Percentiles rank a stretch among this genome's conserved stretches.
Conservation (phyloP, 2,329 filamentous ascomycete species). For the Neofusicoccum kwambonambiense region DNA sequence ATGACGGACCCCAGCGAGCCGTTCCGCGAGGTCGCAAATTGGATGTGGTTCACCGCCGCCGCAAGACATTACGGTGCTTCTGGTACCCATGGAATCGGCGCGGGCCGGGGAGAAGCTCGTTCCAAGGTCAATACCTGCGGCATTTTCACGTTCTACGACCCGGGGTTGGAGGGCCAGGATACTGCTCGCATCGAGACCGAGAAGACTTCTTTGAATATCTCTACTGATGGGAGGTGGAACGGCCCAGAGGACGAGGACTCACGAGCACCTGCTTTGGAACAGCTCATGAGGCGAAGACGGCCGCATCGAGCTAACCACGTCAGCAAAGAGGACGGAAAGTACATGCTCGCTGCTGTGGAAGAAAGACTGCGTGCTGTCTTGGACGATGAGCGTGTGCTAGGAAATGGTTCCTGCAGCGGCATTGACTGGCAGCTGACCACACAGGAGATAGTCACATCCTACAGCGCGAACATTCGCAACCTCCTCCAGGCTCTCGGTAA, state of each 20-base stretch:
- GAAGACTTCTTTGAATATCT: constrained; percentile 42
- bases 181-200: constrained; percentile 36
- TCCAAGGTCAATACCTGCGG: constrained; percentile 44
- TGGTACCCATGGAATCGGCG: constrained; percentile 27
- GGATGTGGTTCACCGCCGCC: constrained; percentile 46
- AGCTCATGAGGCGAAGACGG: constrained; percentile 24
- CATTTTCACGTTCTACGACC: constrained; percentile 49
- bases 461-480: constrained; percentile 35
- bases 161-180: constrained; percentile 33
- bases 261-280: constrained; percentile 34
- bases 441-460: constrained; percentile 44
- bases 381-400: neutral
- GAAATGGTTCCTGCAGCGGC: constrained; percentile 26
- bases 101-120: constrained; percentile 44
- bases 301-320: constrained; percentile 24
- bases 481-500: constrained; percentile 26
- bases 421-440: constrained; percentile 47
- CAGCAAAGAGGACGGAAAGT: constrained; percentile 23
- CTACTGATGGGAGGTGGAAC: constrained; percentile 41
- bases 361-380: constrained; percentile 21
- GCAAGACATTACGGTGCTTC: constrained; percentile 40
- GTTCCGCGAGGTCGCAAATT: constrained; percentile 19
- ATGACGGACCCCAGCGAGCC: constrained; percentile 23
- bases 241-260: constrained; percentile 25
- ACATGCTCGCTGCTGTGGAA: constrained; percentile 25